These are phyloP conservation scores for Trametes elegans DNA, from an alignment of 768 basidiomycete genomes.

Conservation along the genomic window DNA sequence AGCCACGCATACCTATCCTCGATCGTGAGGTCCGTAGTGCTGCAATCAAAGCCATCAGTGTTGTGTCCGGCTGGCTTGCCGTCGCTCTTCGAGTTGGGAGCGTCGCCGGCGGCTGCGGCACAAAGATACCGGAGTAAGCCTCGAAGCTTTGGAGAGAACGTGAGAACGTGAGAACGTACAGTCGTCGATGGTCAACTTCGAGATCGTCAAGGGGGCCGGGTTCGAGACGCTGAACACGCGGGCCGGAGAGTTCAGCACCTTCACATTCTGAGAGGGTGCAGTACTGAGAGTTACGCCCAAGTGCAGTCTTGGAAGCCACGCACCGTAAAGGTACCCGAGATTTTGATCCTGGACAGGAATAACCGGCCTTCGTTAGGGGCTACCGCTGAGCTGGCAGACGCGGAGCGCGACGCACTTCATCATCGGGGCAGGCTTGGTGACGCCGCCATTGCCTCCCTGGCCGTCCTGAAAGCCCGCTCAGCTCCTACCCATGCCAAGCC, in stretches of 20 bases:
- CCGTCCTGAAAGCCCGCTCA: conserved; percentile 24
- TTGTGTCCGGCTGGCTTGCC: conserved; percentile 48
- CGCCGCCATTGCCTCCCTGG: conserved; percentile 31
- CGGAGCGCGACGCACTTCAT: conserved; percentile 31
- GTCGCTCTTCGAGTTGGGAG: conserved; percentile 49
- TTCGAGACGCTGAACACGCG: conserved; percentile 33
- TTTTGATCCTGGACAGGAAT: conserved; percentile 31
- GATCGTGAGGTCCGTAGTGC: conserved; percentile 28
- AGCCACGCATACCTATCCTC: conserved; percentile 27
- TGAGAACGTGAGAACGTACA: conserved; percentile 37
- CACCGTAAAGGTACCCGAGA: conserved; percentile 41
- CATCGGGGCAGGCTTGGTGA: conserved; percentile 37
- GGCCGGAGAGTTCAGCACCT: conserved; percentile 41
- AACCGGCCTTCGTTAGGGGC: background rate
- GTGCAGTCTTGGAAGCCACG: background rate
- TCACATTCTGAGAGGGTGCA: conserved; percentile 29
- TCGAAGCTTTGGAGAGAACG: background rate
- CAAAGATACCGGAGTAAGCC: background rate
- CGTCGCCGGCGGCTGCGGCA: conserved; percentile 48
- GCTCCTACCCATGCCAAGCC: too few relatives aligned
- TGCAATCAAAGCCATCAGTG: conserved; percentile 32
- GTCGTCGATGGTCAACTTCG: conserved; percentile 50
- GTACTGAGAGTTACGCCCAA: background rate
- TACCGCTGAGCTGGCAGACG: background rate
- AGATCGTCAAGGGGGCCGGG: conserved; percentile 35